Base-by-base conservation (phyloP, 768 basidiomycete genomes). In the Leccinellum rugosiceps region DNA sequence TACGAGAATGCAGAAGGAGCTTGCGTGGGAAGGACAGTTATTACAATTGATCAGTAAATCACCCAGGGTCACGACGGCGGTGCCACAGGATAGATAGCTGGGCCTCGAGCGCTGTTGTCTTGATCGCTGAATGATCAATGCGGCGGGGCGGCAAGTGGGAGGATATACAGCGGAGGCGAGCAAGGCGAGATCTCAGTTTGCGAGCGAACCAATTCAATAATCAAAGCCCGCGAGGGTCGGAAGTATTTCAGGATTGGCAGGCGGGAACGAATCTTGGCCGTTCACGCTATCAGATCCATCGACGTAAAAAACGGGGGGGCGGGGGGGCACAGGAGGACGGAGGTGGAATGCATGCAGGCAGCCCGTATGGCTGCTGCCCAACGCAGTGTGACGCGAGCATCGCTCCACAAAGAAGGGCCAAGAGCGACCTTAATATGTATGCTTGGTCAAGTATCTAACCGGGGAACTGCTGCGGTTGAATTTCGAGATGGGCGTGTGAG, bases 401-500 rank as follows among this genome's bases (percentile, higher is more conserved):
- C 46, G 53, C 56, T 58, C 65, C 65, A 59, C 65, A 56, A 19
- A 26, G 30, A 53, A 21, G 62, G 53, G 44, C 44, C 59, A 43
- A 52, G 53, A 34, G 50, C 43, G 56, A 57, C 41, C 47, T 47
- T 50, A 34, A 43, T 43, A 46, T 26, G 6, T 26, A n/a, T 56
- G 28, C 55, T 41, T 38, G 38, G 51, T 51, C 50, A 49, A 34
- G 44, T 17, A 50, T 65, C 52, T 45, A 59, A 59, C 58, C 56
- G 66, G 63, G 64, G 61, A 55, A 56, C 55, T 52, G 63, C 65
- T 71, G 70, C 66, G 70, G 58, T 63, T 60, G 60, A 67, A 63
- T 58, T 60, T 59, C 41, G 58, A 61, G 59, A 60, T 65, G 67
- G 55, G 62, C 70, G 72, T 71, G 70, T 63, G 72, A 71, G 63